Base-by-base conservation (phyloP, 83 land plant genomes). In the Diphasiastrum complanatum region DNA sequence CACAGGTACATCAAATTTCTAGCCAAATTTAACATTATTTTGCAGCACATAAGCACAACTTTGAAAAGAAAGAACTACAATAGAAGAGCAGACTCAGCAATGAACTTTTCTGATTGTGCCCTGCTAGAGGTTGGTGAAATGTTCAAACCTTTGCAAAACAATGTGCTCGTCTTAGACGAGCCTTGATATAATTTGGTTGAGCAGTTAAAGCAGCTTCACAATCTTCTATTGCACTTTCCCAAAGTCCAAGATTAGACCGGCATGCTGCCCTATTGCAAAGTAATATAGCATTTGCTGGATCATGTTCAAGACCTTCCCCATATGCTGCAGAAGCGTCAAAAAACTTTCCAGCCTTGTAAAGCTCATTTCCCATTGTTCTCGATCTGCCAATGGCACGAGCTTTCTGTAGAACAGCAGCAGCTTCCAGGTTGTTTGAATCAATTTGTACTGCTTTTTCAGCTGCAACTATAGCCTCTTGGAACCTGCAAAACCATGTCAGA, bases 161-260 rank as follows among this genome's bases (percentile, higher is more conserved):
- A 16, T 55, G 59, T 30, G 59, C 59, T 27, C 59, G 59, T 26
- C 59, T 20, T 6, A 55, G 35, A 55, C 26, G 59, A 11, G 59
- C 59, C 34, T 55, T 55, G 26, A 35, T 55, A 1, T 55, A 55
- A 30, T 30, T 55, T 20, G 59, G 59, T 30, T 55, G 59, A 12
- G 27, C 30, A 30, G 6, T 19, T 11, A 55, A 35, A 35, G 59
- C 59, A 55, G 59, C 59, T 11, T 55, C 31, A 32, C 59, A 55
- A 35, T 55, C 59, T 27, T 55, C 59, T 26, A 55, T 55, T 11
- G 59, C 34, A 31, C 31, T 55, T 35, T 55, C 59, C 59, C 59
- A 55, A 11, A 55, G 34, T 11, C 59, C 28, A 11, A 55, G 34
- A 16, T 55, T 55, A 8, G 59, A 27, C 10, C 59, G 8, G 59